phyloP scores from a whole-genome alignment of 2,329 filamentous ascomycete species.

The Talaromyces sp. region DNA sequence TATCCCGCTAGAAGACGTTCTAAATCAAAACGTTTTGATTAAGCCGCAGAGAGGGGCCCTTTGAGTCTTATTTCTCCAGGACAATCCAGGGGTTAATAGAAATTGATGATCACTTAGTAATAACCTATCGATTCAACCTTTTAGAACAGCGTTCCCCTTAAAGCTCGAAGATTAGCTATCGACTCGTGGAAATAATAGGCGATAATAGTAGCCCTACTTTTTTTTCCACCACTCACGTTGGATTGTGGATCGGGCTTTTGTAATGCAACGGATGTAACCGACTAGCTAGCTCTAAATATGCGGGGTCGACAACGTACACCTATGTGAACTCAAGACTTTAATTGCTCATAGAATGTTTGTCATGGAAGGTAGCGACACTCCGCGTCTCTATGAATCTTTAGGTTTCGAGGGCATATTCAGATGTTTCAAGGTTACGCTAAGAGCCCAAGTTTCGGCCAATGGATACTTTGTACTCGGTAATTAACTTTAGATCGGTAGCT shows the following conservation, averaged over 20 bases:
- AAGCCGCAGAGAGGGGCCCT: background rate
- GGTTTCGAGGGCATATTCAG: background rate
- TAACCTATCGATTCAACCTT: too few species aligned
- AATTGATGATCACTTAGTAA: background rate
- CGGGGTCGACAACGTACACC: too few species aligned
- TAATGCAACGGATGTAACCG: background rate
- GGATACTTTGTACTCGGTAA: too few species aligned
- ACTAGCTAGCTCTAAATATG: background rate
- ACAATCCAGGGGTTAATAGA: background rate
- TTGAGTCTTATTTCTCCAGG: background rate
- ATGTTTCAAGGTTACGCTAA: background rate
- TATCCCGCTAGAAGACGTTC: background rate
- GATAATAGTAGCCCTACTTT: background rate
- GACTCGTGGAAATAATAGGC: background rate
- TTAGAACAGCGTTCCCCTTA: background rate
- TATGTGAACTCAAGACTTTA: too few species aligned
- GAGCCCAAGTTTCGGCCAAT: too few species aligned
- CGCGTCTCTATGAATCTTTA: background rate
- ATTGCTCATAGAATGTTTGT: background rate
- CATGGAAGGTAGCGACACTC: background rate
- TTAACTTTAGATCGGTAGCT: too few species aligned
- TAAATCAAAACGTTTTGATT: background rate
- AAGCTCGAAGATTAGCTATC: background rate
- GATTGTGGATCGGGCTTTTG: background rate
- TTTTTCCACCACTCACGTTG: background rate